Evolutionary conservation across 1,139 yeast genomes (phyloP), one percentile per base, ranked within the genome.

Genomic region (Scheffersomyces parashehatae): DNA sequence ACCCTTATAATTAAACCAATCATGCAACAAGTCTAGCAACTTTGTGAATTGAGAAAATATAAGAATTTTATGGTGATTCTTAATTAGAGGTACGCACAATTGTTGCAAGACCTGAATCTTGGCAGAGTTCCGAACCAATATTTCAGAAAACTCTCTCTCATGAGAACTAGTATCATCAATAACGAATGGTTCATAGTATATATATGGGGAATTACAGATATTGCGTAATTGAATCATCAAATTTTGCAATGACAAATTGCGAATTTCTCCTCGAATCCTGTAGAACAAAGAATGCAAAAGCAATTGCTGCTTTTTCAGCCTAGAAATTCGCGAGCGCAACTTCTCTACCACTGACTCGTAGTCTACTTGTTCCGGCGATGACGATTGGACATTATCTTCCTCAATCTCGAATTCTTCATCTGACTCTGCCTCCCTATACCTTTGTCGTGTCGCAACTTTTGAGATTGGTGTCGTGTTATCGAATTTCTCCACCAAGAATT

Each of bases 21-120:
- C 90, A 49, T 83, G 82, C 2, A 90, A 59, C 15, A 91, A 65
- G 55, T 91, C 96, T 29, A 91, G 70, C 78, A 86, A 83, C 36
- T 73, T 76, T 1, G 95, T 83, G 62, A 91, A 90, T 60, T 91
- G 98, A 0, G 93, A 82, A 59, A 91, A 91, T 1, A 91, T 81
- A 41, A 91, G 70, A 0, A 88, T 75, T 56, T 87, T 88, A 60
- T 88, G 96, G 4, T 73, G 73, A 5, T 33, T 29, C 1, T 54
- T 50, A 3, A 67, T 55, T 1, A 83, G 49, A 13, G 64, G 65
- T 0, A 77, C 70, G 2, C 85, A 65, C 15, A 93, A 64, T 55
- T 85, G 85, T 46, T 85, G 82, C 35, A 91, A 66, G 0, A 87
- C 66, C 52, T 81, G 82, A 56, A 91, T 64, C 58, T 93, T 93